A percentile compares a stretch with the other conserved stretches of the same genome.
These are phyloP conservation scores for Oldenlandia corymbosa DNA, from an alignment of 257 asterid species.

Conservation along the genomic window DNA sequence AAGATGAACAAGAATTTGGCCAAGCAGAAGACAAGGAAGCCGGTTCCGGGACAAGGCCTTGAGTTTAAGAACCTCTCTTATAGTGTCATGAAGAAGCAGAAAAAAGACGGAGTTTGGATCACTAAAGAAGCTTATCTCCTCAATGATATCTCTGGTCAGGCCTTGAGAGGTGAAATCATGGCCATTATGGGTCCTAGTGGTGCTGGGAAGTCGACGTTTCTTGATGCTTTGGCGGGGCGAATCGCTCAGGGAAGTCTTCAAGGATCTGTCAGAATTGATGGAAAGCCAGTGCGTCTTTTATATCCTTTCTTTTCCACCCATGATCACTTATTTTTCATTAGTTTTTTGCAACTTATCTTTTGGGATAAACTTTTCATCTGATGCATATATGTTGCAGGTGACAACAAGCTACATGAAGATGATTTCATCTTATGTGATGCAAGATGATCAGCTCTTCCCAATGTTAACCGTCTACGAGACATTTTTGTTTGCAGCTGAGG, in stretches of 20 bases:
- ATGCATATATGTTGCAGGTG: slow-evolving; percentile 37
- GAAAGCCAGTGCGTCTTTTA: slow-evolving; percentile 48
- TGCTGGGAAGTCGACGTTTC: slow-evolving; percentile 81
- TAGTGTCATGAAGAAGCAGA: slow-evolving; percentile 52
- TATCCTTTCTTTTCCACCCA: no score
- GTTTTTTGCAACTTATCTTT: neutral
- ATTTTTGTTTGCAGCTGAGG: slow-evolving; percentile 84
- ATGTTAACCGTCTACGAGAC: slow-evolving; percentile 85
- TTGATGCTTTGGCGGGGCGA: slow-evolving; percentile 84
- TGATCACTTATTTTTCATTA: no score
- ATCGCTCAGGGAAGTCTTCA: slow-evolving; percentile 85
- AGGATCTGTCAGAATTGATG: slow-evolving; percentile 78
- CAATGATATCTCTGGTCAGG: slow-evolving; percentile 78
- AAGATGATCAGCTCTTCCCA: slow-evolving; percentile 87
- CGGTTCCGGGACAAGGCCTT: slow-evolving; percentile 71
- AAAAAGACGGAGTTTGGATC: slow-evolving; percentile 73
- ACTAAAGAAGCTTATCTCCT: slow-evolving; percentile 67
- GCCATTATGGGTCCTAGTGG: slow-evolving; percentile 96
- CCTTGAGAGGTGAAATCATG: slow-evolving; percentile 67
- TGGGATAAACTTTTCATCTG: neutral
- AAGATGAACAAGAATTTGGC: slow-evolving; percentile 23
- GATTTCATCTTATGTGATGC: slow-evolving; percentile 88
- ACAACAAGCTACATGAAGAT: slow-evolving; percentile 88
- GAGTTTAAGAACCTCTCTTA: slow-evolving; percentile 68
- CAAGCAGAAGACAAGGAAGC: slow-evolving; percentile 38